phyloP scores from a whole-genome alignment of 805 yeast genomes.

The Torulaspora indica region DNA sequence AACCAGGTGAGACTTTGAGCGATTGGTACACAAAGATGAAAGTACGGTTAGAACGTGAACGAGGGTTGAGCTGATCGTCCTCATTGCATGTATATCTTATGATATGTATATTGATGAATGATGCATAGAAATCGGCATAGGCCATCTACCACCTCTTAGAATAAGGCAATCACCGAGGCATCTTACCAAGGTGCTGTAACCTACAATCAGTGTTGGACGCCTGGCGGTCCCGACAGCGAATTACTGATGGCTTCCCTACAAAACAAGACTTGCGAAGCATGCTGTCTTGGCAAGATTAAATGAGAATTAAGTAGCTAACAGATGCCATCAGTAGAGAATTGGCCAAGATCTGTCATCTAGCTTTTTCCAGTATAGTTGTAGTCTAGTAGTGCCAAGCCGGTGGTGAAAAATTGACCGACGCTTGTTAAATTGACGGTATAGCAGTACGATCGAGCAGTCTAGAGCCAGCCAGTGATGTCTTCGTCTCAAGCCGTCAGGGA shows the following conservation, averaged over 20 bases:
- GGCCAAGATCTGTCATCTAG: too few relatives aligned
- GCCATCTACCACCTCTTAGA: too few relatives aligned
- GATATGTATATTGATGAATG: conserved; percentile 2
- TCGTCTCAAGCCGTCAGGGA: conserved; percentile 37
- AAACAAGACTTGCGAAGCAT: too few relatives aligned
- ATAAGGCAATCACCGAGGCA: too few relatives aligned
- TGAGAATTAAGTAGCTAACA: too few relatives aligned
- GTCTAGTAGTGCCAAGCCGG: neutral
- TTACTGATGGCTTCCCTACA: too few relatives aligned
- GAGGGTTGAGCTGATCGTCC: conserved; percentile 14
- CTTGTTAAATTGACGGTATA: neutral
- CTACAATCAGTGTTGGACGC: too few relatives aligned
- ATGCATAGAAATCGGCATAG: neutral
- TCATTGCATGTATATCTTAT: conserved; percentile 4
- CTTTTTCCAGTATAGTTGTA: too few relatives aligned
- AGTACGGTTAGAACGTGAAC: conserved; percentile 37
- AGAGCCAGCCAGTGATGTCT: neutral
- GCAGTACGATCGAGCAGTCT: neutral
- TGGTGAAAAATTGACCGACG: neutral
- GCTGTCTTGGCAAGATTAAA: too few relatives aligned
- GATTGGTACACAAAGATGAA: conserved; percentile 59
- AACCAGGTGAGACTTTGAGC: conserved; percentile 40
- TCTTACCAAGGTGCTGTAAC: too few relatives aligned
- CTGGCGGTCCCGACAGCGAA: too few relatives aligned
- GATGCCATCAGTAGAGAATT: too few relatives aligned